Evolutionary conservation across 352 stramenopile genomes (phyloP), one percentile per base, ranked within the genome.

Genomic region (Phytophthora fragariae): DNA sequence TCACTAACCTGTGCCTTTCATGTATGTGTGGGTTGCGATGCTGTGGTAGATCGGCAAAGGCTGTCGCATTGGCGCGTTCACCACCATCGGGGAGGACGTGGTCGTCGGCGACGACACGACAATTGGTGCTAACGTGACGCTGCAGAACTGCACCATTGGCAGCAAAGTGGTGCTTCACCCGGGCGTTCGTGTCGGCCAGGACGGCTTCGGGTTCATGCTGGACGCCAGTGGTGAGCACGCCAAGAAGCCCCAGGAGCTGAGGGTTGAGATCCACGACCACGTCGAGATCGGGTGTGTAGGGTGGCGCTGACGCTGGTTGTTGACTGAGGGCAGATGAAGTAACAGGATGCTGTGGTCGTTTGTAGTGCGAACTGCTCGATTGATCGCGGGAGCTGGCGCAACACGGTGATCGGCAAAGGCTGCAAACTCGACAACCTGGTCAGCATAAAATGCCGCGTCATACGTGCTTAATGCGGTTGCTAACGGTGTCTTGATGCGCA

Each of bases 341-440:
- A 50, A 50, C 17, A 10, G 14, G 41, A 17, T 27, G 47, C 17
- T 14, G 15, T 14, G 8, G n/a, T 54, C 6, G 12, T 15, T 17
- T 37, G 27, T 61, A 93, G 89, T 44, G 86, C 89, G 0, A 96
- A 96, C 68, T 90, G 73, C 37, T 82, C 88, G 15, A 93, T 97
- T 55, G 90, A 96, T 54, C 88, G 90, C 46, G 90, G 89, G 14
- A 96, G 89, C 72, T 97, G 90, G 90, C 83, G 90, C 60, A 82
- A 97, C 70, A 97, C 90, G 1, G 62, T 93, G 11, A 75, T 97
- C 14, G 84, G 86, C 17, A 72, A 67, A 63, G 85, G 87, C 47
- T 93, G 81, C 62, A 97, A 97, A 57, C 82, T 96, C 37, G 90
- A 97, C 73, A 97, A 96, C 54, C 65, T 96, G 62, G 87, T 94